Conservation (phyloP, 768 basidiomycete species). For the Chalciporus sphaerocephalus region DNA sequence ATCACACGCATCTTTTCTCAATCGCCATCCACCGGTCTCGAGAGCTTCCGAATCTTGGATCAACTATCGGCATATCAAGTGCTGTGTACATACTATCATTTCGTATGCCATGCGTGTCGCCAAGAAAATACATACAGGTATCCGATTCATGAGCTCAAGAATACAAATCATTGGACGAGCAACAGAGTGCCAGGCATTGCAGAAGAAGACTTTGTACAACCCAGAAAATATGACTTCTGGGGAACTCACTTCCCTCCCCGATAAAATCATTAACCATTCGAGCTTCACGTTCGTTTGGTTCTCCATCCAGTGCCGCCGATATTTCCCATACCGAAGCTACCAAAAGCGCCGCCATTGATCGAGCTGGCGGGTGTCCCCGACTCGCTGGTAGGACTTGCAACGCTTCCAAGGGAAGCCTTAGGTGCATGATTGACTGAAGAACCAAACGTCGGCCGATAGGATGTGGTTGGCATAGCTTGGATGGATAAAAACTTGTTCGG, state of each 20-base stretch:
- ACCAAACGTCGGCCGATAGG: slow-evolving; percentile 66
- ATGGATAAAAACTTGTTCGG: slow-evolving; percentile 82
- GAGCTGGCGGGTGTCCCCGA: slow-evolving; percentile 20
- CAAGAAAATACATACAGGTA: too few relatives aligned
- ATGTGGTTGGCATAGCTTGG: slow-evolving; percentile 61
- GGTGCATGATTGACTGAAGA: slow-evolving; percentile 18
- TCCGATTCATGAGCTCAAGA: too few relatives aligned
- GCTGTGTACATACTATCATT: too few relatives aligned
- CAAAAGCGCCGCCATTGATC: slow-evolving; percentile 42
- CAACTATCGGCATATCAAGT: too few relatives aligned
- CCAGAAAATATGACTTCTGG: not conserved
- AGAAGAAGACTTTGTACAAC: slow-evolving; percentile 11
- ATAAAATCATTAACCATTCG: not conserved
- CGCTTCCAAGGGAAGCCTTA: slow-evolving; percentile 20
- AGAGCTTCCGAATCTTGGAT: too few relatives aligned
- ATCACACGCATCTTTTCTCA: too few relatives aligned
- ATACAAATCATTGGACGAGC: not conserved
- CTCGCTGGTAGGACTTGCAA: slow-evolving; percentile 22
- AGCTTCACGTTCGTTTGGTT: slow-evolving; percentile 21
- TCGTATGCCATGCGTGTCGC: too few relatives aligned
- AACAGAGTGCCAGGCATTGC: slow-evolving; percentile 11
- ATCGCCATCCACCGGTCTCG: too few relatives aligned
- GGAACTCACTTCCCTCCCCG: not conserved
- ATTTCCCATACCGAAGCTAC: slow-evolving; percentile 44
- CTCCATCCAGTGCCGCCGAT: slow-evolving; percentile 33